phyloP scores from a whole-genome alignment of 2,329 filamentous ascomycete species.

The Neospermospora avenae region DNA sequence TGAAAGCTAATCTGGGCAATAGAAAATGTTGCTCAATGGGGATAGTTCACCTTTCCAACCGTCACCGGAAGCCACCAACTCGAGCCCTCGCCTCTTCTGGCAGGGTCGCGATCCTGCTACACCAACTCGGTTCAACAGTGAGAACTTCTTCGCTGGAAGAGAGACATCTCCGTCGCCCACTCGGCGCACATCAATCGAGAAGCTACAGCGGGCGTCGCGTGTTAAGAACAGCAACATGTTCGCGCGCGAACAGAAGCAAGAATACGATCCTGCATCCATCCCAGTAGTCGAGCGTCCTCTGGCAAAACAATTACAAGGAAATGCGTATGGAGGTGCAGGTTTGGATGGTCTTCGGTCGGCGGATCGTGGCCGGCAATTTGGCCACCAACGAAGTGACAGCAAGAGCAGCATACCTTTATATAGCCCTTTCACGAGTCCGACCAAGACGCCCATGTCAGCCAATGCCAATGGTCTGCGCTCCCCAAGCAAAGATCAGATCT shows the following conservation, averaged over 20 bases:
- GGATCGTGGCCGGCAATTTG: conserved; percentile 40
- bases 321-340: conserved; percentile 60
- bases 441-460: conserved; percentile 40
- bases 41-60: conserved; percentile 84
- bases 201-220: conserved; percentile 87
- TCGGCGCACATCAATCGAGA: conserved; percentile 89
- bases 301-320: conserved; percentile 69
- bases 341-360: conserved; percentile 52
- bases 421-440: conserved; percentile 42
- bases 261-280: conserved; percentile 81
- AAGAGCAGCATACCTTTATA: conserved; percentile 57
- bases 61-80: conserved; percentile 68
- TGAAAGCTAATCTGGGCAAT: conserved; percentile 29
- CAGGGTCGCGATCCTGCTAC: conserved; percentile 69
- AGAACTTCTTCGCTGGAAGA: conserved; percentile 64
- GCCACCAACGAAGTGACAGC: conserved; percentile 54
- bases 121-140: conserved; percentile 58
- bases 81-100: conserved; percentile 82
- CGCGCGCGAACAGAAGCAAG: conserved; percentile 84
- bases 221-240: conserved; percentile 99
- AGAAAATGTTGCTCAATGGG: conserved; percentile 67
- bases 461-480: conserved; percentile 35
- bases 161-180: conserved; percentile 61
- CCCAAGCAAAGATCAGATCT: conserved; percentile 68
- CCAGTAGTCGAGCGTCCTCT: conserved; percentile 80